These are phyloP conservation scores for Quercus glauca DNA, from an alignment of 306 rosid species.

Conservation along the genomic window DNA sequence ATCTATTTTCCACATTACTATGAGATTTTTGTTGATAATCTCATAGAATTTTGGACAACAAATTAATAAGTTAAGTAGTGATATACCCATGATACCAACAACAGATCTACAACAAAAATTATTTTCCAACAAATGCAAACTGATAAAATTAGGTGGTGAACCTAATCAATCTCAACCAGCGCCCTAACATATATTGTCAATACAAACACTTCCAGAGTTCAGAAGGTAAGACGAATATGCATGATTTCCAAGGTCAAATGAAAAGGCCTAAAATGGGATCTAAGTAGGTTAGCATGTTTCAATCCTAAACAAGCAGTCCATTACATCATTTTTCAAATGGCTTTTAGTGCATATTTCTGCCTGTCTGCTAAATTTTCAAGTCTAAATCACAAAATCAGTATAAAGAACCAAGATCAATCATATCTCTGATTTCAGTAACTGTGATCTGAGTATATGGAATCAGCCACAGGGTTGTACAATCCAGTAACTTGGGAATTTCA, in stretches of 20 bases:
- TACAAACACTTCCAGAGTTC: neutral
- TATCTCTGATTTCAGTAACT: neutral
- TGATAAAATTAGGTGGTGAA: neutral
- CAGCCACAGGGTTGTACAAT: neutral
- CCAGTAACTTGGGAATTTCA: neutral
- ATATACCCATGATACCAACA: neutral
- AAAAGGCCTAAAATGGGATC: neutral
- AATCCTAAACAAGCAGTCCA: neutral
- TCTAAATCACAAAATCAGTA: neutral
- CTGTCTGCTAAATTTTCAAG: neutral
- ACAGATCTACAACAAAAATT: neutral
- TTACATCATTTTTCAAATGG: neutral
- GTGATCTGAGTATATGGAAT: neutral
- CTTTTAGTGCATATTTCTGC: neutral
- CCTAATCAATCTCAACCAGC: neutral
- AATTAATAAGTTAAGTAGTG: neutral
- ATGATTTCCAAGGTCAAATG: too few relatives aligned
- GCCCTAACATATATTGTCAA: neutral
- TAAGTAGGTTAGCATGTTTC: neutral
- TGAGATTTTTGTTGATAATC: neutral
- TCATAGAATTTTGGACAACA: too few relatives aligned
- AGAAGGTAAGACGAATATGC: neutral
- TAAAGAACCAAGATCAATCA: neutral
- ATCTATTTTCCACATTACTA: neutral
- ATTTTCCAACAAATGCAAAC: neutral